Evolutionary conservation across 768 basidiomycete species (phyloP), one percentile per base, ranked within the genome.

Genomic region (Holtermanniella nyarrowii): DNA sequence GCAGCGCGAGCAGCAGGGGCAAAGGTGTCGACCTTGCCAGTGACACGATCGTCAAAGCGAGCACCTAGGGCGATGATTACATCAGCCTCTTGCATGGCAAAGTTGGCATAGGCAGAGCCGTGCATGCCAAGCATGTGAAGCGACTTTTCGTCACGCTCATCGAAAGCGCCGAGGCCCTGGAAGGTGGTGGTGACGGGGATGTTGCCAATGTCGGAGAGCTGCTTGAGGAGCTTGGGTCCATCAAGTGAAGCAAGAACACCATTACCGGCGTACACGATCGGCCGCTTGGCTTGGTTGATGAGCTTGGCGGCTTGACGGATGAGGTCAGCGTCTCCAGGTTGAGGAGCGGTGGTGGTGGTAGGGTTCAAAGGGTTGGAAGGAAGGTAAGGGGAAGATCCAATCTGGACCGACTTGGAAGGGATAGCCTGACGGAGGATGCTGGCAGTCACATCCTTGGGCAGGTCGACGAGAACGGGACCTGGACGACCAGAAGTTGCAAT

Each of bases 101-200:
- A 74, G 75, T 99, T 99, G 62, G 95, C 95, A 64, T 96, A 96
- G 3, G 91, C 89, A 24, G 82, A 82, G 3, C 95, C 95, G 75
- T 97, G 95, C 95, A 97, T 96, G 52, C 93, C 93, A 50, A 99
- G 80, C 93, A 97, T 97, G 72, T 96, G 90, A 66, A 99, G 74
- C 58, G 84, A 84, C 72, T 78, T 81, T 27, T 83, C 81, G 72
- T 88, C 79, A 48, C 78, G 80, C 77, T 99, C 95, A 73, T 97
- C 90, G 66, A 86, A 99, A 2, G 86, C 84, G 55, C 95, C 95
- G 42, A 99, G 82, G 50, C 93, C 95, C 65, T 93, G 91, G 11
- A 99, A 74, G 40, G 93, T 96, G 18, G 95, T 97, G 54, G 88
- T 93, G 42, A 97, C 91, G 50, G 95, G 95, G 57, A 97, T 96